Evolutionary conservation across 805 yeast species (phyloP).

Genomic region (Torulaspora maleeae): DNA sequence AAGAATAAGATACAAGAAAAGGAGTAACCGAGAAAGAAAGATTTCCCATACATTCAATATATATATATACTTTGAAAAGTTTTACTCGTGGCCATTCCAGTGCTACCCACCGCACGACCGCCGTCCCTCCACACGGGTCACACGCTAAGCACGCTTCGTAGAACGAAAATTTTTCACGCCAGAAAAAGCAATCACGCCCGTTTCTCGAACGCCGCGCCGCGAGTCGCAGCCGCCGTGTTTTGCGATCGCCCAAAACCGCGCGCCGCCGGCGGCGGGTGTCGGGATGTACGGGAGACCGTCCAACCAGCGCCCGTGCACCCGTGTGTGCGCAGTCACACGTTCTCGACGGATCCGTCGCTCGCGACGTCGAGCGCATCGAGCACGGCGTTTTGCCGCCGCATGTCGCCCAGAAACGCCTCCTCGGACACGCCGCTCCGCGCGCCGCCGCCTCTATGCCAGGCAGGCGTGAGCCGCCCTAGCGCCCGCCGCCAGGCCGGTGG

Average conservation of each 20-base stretch:
- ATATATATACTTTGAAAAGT: not conserved
- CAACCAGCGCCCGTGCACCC: too few relatives aligned
- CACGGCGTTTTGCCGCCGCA: conserved; percentile 40
- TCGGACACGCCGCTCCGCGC: not conserved
- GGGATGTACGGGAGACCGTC: not conserved
- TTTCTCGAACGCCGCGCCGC: not conserved
- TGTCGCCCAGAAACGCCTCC: conserved; percentile 35
- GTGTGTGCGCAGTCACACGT: not conserved
- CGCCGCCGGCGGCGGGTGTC: too few relatives aligned
- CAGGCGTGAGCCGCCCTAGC: not conserved
- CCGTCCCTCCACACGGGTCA: not conserved
- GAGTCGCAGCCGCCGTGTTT: too few relatives aligned
- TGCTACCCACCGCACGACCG: conserved; percentile 7
- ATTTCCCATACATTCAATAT: conserved; percentile 11
- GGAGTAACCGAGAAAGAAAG: not conserved
- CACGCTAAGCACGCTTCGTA: too few relatives aligned
- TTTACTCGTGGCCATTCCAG: not conserved
- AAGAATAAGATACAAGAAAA: not conserved
- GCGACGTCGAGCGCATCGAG: conserved; percentile 37
- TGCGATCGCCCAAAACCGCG: too few relatives aligned
- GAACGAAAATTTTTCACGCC: too few relatives aligned
- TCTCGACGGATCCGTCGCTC: conserved; percentile 9
- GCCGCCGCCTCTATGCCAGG: not conserved
- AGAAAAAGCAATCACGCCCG: too few relatives aligned
- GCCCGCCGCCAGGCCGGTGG: not conserved